Evolutionary conservation across 2,329 filamentous ascomycete species (phyloP), one percentile per base, ranked within the genome.

Genomic region (Ceratocystis variospora): DNA sequence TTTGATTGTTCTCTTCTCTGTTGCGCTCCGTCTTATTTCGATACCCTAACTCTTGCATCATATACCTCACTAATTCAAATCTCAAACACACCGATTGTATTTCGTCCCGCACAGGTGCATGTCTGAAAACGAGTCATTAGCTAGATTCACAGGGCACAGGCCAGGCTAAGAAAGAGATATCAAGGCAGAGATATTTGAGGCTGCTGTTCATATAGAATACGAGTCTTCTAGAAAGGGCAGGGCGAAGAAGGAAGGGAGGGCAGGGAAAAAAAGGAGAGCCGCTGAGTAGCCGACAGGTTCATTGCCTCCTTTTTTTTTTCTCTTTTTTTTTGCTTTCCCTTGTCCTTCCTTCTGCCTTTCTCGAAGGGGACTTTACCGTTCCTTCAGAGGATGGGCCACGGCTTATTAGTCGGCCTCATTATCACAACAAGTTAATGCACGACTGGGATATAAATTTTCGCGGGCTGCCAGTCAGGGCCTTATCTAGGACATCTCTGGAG

Each of bases 371-470:
- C 28, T 31, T 59, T 59, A n/a, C 28, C 55, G 55, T 59, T 59
- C 55, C 55, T 59, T 59, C 55, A 59, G 55, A 59, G 55, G 55
- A 59, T 59, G 55, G 55, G 55, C 55, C 55, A 59, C 55, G 55
- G 55, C 55, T 59, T 59, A 59, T 59, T 59, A 59, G 55, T 59
- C 55, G 55, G 55, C 55, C 55, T 59, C 55, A 59, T 59, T 59
- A 59, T 59, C 55, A 59, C 55, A 59, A 59, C 28, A 59, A 59
- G 28, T 59, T 59, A 59, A 59, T 59, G 55, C 55, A 59, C 33
- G 55, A 59, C 55, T 59, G 25, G 55, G 55, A 59, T 59, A 53
- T 37, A 37, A n/a, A 57, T 31, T 28, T 59, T 59, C n/a, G 12
- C 33, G n/a, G 48, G 22, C 48, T 25, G 48, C 6, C 12, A 25